These are phyloP conservation scores for Barbatosphaeria neglecta DNA, from an alignment of 495 filamentous ascomycete species.

Conservation along the genomic window DNA sequence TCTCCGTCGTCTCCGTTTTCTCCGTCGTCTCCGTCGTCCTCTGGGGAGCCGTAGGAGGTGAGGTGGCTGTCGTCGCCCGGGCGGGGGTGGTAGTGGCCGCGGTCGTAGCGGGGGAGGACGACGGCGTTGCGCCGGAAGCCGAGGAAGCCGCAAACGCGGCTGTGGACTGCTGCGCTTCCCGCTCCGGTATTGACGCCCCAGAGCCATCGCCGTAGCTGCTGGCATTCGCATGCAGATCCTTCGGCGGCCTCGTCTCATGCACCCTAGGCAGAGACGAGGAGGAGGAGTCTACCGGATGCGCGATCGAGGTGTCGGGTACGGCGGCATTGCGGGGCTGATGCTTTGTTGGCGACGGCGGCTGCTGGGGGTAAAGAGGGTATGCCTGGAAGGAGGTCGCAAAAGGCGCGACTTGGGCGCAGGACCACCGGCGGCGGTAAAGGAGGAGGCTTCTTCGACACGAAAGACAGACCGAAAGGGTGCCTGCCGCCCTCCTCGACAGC, in stretches of 20 bases:
- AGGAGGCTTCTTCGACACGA: constrained; percentile 31
- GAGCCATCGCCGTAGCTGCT: not conserved
- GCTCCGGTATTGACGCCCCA: constrained; percentile 34
- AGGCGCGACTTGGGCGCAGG: constrained; percentile 38
- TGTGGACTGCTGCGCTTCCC: constrained; percentile 53
- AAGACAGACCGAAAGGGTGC: constrained; percentile 9
- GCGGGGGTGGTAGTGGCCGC: constrained; percentile 3
- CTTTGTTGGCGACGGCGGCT: constrained; percentile 29
- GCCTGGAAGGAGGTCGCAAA: constrained; percentile 60
- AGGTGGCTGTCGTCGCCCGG: too few relatives aligned
- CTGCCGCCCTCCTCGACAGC: constrained; percentile 7
- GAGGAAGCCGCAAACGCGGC: constrained; percentile 12
- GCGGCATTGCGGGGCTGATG: constrained; percentile 52
- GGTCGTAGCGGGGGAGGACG: constrained; percentile 4
- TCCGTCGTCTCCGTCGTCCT: too few relatives aligned
- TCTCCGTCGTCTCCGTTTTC: too few relatives aligned
- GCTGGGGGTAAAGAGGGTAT: constrained; percentile 49
- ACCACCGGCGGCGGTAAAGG: constrained; percentile 62
- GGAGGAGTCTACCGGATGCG: constrained; percentile 27
- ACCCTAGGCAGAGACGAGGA: constrained; percentile 27
- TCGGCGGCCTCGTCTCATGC: constrained; percentile 42
- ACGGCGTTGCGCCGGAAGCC: too few relatives aligned
- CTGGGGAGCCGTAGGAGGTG: too few relatives aligned
- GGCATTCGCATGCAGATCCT: constrained; percentile 6
- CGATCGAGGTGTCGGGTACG: constrained; percentile 58